Conservation (phyloP, 139 green algal genomes). For the Deuterostichococcus epilithicus region DNA sequence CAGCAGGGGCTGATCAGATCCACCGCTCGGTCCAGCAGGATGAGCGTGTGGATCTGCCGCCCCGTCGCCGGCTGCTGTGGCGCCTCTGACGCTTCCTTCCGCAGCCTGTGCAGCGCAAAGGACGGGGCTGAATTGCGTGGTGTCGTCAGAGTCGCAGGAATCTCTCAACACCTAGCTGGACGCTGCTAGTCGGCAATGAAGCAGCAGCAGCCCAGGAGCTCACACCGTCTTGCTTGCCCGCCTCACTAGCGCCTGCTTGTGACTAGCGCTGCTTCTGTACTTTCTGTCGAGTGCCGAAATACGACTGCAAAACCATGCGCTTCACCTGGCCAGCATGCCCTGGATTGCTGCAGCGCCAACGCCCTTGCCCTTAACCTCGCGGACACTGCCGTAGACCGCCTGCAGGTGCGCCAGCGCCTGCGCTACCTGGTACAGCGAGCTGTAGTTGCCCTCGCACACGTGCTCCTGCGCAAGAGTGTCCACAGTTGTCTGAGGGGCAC, state of each 20-base stretch:
- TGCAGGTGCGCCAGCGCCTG: constrained; percentile 73
- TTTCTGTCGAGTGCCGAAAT: too few relatives aligned
- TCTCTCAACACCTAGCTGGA: too few relatives aligned
- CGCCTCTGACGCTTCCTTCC: not conserved
- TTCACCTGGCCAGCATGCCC: constrained; percentile 46
- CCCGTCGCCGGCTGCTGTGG: constrained; percentile 7
- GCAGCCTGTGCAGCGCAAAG: not conserved
- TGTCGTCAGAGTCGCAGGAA: too few relatives aligned
- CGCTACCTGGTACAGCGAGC: constrained; percentile 62
- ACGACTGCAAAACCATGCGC: too few relatives aligned
- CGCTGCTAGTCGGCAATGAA: too few relatives aligned
- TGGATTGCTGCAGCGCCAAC: constrained; percentile 56
- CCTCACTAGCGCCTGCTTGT: too few relatives aligned
- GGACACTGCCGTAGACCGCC: constrained; percentile 61
- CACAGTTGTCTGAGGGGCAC: not conserved
- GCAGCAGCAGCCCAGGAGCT: too few relatives aligned
- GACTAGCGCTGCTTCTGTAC: too few relatives aligned
- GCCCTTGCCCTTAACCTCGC: constrained; percentile 73
- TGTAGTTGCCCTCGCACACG: constrained; percentile 67
- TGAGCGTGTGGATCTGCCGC: constrained; percentile 39
- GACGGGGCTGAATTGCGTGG: not conserved
- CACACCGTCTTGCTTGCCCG: too few relatives aligned
- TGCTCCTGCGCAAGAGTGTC: constrained; percentile 30
- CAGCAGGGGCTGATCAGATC: constrained; percentile 86
- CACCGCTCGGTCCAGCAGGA: constrained; percentile 82